Base-by-base conservation (phyloP, 768 basidiomycete genomes). In the Strobilomyces dryophilus region DNA sequence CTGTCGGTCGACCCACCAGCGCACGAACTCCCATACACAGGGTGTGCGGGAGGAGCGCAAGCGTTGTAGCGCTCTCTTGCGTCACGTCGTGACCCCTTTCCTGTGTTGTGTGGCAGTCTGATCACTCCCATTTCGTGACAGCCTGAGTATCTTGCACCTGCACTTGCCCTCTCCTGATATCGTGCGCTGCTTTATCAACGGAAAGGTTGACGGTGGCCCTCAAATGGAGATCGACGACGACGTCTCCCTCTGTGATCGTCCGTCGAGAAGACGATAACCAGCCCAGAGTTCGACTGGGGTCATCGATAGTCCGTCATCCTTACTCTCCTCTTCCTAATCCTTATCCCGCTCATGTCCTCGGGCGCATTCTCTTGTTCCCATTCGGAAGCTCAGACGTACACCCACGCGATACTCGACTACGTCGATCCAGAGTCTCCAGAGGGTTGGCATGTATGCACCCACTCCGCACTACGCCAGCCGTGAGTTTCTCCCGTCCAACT, bases 401-500 rank as follows among this genome's bases (percentile, higher is more conserved):
- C 45, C 94, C 97, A 52, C 98, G 98, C 66, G 97, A 99, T 68
- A 98, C 97, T 99, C 52, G 97, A 99, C 74, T 99, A 99, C 61
- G 95, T 93, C 53, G 92, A 98, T 65, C 95, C 97, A 79, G 86
- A 89, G 66, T 84, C 94, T 18, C 91, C 92, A 21, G 95, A 98
- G 69, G 95, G 95, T 35, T 98, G 97, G 97, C 97, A 99, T 68
- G 95, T 97, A 24, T 99, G 97, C 71, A 97, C 97, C 17, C 97
- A 99, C 65, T 99, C 98, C 70, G 94, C 97, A 11, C 79, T 99
- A 95, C 61, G 95, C 95, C 69, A 95, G 92, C 83, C 93, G 97
- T 98, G 44, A 64, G 68, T 71, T 24, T 31, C 43, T 0, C 20
- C 31, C 39, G 1, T 31, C 65, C 66, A 85, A 80, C 53, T 45